Base-by-base conservation (phyloP, 768 basidiomycete genomes). In the Hericium coralloides region DNA sequence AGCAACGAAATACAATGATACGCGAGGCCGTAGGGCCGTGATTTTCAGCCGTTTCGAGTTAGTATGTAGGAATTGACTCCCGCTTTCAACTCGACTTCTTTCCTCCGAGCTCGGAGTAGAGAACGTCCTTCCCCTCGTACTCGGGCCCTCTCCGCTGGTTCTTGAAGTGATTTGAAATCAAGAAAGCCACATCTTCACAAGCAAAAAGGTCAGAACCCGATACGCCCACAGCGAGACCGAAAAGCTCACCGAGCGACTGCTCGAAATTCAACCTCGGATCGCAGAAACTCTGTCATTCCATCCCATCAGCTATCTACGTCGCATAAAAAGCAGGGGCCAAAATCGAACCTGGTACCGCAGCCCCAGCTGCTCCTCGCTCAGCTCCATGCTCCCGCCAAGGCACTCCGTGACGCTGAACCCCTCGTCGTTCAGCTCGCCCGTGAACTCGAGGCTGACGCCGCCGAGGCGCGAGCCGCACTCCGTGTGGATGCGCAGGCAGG, bases 251-350 rank as follows among this genome's bases (percentile, higher is more conserved):
- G n/a, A 98, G 77, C 48, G 87, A 88, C 69, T 95, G 94, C 70
- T 95, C 94, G 63, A 93, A 93, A 69, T 97, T 95, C 60, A 98
- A 72, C 48, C 95, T 74, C 2, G 94, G 95, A 73, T 98, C 95
- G 67, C 95, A 98, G 73, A 95, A 95, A 85, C 87, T 90, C 56
- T 55, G 12, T 1, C 18, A 14, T 20, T 0, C 31, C 3, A 1
- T 17, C 36, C n/a, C 25, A 22, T 25, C 5, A 18, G n/a, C 6
- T 6, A 22, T 10, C 12, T 26, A 12, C 52, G 10, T n/a, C 12
- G 6, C 23, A 22, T 17, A 49, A 12, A 8, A 7, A 5, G 22
- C 22, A 23, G 39, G 6, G 22, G 56, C 49, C 25, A 49, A 31
- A 50, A 31, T 55, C 77, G 17, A 12, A 89, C 85, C 74, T 95